These are phyloP conservation scores for Eruca vesicaria DNA, from an alignment of 441 rosid species.

Conservation along the genomic window DNA sequence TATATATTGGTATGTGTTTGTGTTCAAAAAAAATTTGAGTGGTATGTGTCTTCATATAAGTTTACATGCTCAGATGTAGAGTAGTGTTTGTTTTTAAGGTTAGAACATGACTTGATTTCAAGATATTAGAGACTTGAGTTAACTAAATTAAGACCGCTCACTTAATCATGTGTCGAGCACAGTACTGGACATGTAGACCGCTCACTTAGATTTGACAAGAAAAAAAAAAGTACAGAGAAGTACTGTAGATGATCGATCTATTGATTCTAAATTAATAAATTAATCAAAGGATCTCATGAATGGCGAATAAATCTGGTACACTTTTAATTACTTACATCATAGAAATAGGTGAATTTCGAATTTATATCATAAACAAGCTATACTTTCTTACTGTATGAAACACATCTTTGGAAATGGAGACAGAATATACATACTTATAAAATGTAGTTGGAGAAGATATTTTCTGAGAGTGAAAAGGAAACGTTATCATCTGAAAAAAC, in stretches of 20 bases:
- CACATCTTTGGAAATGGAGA: neutral
- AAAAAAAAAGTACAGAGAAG: neutral
- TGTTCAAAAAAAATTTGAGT: no score
- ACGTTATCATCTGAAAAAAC: neutral
- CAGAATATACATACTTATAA: neutral
- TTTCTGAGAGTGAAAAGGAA: neutral
- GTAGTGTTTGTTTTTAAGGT: no score
- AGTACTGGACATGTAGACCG: no score
- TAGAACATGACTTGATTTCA: no score
- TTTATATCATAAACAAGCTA: neutral
- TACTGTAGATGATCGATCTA: neutral
- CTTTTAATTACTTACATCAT: neutral
- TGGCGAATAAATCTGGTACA: constrained; percentile 3
- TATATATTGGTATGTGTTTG: neutral
- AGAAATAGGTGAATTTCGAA: constrained; percentile 10
- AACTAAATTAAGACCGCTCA: neutral
- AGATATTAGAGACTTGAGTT: no score
- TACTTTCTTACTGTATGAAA: neutral
- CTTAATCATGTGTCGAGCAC: neutral
- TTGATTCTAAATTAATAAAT: neutral
- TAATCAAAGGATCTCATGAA: constrained; percentile 18
- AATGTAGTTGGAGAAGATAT: neutral
- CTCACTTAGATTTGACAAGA: no score
- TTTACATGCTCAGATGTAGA: neutral
- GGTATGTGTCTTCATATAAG: neutral